Percentiles rank a stretch among this genome's conserved stretches.
These are phyloP conservation scores for Benincasa hispida DNA, from an alignment of 306 rosid genomes.

Conservation along the genomic window DNA sequence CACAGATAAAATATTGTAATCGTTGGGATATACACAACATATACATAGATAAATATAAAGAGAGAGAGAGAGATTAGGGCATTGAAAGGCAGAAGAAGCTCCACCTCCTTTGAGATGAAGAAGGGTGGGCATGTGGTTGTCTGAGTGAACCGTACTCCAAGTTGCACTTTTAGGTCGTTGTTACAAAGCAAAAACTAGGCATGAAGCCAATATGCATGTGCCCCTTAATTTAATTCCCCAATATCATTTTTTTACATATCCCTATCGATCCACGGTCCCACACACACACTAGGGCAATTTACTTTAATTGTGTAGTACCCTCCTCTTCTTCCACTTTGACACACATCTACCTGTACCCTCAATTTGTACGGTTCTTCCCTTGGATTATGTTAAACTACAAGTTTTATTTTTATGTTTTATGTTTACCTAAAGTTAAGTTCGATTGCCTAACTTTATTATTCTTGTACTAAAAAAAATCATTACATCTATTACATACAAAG, in stretches of 20 bases:
- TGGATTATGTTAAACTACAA: neutral
- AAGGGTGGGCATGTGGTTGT: constrained; percentile 5
- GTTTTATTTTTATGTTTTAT: too few species aligned
- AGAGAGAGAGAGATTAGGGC: neutral
- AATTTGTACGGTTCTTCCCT: neutral
- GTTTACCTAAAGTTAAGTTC: too few species aligned
- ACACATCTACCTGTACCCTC: constrained; percentile 1
- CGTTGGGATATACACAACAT: neutral
- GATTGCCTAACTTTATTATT: too few species aligned
- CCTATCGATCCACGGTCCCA: neutral
- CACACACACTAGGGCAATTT: neutral
- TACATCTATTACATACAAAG: too few species aligned
- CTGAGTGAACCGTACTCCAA: neutral
- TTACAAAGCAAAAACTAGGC: neutral
- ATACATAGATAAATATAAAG: neutral
- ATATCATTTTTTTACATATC: neutral
- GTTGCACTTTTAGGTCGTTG: constrained; percentile 7
- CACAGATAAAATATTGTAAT: neutral
- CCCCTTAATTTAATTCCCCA: neutral
- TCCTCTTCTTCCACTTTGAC: neutral
- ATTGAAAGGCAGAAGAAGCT: constrained; percentile 8
- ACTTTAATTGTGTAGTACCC: neutral
- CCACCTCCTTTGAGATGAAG: neutral
- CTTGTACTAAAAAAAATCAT: too few species aligned
- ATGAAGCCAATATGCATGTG: neutral